Conservation (phyloP, 164 flowering plant species). For the Macadamia integrifolia region DNA sequence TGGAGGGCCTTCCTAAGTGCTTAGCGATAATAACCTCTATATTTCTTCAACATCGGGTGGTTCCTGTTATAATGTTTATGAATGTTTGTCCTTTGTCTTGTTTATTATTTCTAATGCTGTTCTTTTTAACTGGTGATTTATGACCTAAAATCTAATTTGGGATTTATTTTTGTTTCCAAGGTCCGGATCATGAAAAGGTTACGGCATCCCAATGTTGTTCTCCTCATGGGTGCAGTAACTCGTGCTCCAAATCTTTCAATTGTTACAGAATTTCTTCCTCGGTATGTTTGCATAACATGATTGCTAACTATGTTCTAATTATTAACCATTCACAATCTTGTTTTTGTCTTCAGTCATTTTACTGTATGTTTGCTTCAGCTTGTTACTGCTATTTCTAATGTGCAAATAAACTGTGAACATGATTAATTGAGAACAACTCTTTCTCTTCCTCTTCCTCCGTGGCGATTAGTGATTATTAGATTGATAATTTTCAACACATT, state of each 20-base stretch:
- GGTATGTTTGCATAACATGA: slow-evolving; percentile 43
- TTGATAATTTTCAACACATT: too few species aligned
- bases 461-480: too few species aligned
- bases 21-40: neutral
- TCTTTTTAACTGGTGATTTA: neutral
- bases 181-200: slow-evolving; percentile 83
- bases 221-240: slow-evolving; percentile 98
- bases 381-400: neutral
- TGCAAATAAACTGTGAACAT: too few species aligned
- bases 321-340: too few species aligned
- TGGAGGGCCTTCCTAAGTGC: too few species aligned
- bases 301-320: too few species aligned
- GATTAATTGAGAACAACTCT: too few species aligned
- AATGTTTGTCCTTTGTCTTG: neutral
- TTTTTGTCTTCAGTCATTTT: neutral
- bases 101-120: neutral
- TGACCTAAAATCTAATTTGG: slow-evolving; percentile 5
- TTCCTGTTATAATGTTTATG: neutral
- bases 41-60: neutral
- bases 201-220: slow-evolving; percentile 98
- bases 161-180: slow-evolving; percentile 35
- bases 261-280: slow-evolving; percentile 95
- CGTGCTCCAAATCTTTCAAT: slow-evolving; percentile 95
- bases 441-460: too few species aligned
- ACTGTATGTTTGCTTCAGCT: neutral